These are phyloP conservation scores for Podospora conica DNA, from an alignment of 495 filamentous ascomycete species.

Conservation along the genomic window DNA sequence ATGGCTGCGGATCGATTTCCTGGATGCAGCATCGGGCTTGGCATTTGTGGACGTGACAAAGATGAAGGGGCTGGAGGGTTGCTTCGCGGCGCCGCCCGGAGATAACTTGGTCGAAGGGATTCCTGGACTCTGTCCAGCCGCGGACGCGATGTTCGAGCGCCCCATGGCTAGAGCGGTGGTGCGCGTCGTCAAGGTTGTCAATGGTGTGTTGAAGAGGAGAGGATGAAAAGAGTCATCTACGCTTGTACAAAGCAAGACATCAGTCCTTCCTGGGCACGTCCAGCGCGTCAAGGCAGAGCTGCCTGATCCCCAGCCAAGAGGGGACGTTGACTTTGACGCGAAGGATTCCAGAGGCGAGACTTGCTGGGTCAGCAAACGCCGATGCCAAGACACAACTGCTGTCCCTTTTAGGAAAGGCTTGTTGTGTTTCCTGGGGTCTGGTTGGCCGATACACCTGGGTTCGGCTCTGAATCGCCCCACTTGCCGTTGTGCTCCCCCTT, in stretches of 20 bases:
- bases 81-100: neutral
- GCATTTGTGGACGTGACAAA: constrained; percentile 5
- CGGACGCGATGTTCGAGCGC: neutral
- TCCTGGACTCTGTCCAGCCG: neutral
- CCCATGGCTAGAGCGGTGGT: neutral
- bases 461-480: neutral
- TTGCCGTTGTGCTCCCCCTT: neutral
- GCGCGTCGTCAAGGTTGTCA: neutral
- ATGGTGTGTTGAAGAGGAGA: neutral
- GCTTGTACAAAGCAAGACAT: neutral
- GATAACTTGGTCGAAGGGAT: neutral
- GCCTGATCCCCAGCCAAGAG: too few species aligned
- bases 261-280: neutral
- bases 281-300: too few species aligned
- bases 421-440: neutral
- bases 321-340: neutral
- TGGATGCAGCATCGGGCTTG: constrained; percentile 13
- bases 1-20: constrained; percentile 20
- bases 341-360: neutral
- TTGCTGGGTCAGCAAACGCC: too few species aligned
- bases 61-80: constrained; percentile 10
- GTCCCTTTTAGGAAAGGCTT: neutral
- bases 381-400: too few species aligned
- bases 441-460: neutral
- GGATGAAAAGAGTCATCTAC: neutral